phyloP scores from a whole-genome alignment of 495 filamentous ascomycete species.

The Penicillium waksmanii region DNA sequence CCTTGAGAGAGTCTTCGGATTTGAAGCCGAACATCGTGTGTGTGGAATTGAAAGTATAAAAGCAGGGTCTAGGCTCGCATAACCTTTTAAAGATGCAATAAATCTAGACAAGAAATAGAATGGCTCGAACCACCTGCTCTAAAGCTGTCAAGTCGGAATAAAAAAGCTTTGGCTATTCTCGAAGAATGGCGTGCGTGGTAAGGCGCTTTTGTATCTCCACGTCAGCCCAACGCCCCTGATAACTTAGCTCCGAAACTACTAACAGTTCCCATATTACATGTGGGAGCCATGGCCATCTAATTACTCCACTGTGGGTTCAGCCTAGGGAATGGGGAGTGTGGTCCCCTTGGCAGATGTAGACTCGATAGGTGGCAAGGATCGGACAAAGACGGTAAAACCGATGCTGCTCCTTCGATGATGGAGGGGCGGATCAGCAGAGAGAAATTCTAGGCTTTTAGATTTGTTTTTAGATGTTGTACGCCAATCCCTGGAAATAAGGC shows the following conservation, averaged over 20 bases:
- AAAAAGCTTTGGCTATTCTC: background rate
- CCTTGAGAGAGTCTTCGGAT: conserved; percentile 20
- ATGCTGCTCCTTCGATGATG: conserved; percentile 17
- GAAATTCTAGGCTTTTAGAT: background rate
- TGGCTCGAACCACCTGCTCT: conserved; percentile 1
- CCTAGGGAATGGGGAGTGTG: conserved; percentile 14
- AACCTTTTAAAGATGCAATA: conserved; percentile 1
- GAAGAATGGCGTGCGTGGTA: conserved; percentile 17
- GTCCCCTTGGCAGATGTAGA: conserved; percentile 22
- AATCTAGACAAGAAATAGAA: conserved; percentile 15
- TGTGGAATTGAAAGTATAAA: conserved; percentile 5
- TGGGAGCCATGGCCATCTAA: conserved; percentile 25
- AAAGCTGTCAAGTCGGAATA: conserved; percentile 5
- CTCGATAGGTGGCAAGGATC: conserved; percentile 18
- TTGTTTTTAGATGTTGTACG: background rate
- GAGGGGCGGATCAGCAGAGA: conserved; percentile 12
- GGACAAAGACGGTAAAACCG: conserved; percentile 19
- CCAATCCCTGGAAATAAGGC: background rate
- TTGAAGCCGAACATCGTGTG: conserved; percentile 19
- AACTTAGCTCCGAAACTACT: conserved; percentile 18
- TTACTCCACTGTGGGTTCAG: conserved; percentile 35
- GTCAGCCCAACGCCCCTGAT: conserved; percentile 19
- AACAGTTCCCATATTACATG: conserved; percentile 16
- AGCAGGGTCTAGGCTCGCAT: conserved; percentile 6
- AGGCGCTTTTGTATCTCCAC: conserved; percentile 23